A percentile compares a stretch with the other conserved stretches of the same genome.
Evolutionary conservation across 1,284 basidiomycete genomes (phyloP).

Genomic region (Mycena sp.): DNA sequence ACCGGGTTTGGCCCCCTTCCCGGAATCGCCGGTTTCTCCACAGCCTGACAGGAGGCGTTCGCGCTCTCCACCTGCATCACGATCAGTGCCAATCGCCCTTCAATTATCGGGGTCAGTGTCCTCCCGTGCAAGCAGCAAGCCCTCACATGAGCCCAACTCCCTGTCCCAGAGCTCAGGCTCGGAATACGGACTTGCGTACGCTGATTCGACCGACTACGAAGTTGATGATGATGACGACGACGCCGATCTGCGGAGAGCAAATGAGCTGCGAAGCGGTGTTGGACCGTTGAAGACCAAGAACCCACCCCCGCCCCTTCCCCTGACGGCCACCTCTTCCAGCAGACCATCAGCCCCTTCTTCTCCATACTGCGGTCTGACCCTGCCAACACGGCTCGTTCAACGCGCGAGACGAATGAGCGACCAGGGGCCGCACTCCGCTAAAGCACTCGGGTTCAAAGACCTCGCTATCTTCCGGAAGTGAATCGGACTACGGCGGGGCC

Average conservation of each 20-base stretch:
- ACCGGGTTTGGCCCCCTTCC: conserved; percentile 25
- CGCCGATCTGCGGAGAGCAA: conserved; percentile 26
- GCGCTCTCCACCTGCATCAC: conserved; percentile 13
- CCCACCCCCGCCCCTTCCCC: conserved; percentile 32
- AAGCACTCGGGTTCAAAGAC: background rate
- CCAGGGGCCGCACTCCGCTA: background rate
- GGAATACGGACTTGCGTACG: conserved; percentile 60
- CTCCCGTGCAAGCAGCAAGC: conserved; percentile 33
- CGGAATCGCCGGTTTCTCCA: conserved; percentile 27
- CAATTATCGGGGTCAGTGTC: conserved; percentile 27
- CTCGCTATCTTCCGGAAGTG: conserved; percentile 15
- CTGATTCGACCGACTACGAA: conserved; percentile 56
- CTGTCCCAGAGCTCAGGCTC: conserved; percentile 52
- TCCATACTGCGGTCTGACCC: background rate
- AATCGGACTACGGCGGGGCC: conserved; percentile 19
- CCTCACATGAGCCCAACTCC: conserved; percentile 26
- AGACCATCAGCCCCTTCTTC: background rate
- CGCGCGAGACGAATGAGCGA: background rate
- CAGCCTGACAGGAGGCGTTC: conserved; percentile 21
- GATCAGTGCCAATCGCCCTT: background rate
- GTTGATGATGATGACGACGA: conserved; percentile 50
- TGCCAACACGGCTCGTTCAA: background rate
- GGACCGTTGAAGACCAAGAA: conserved; percentile 32
- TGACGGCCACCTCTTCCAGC: background rate
- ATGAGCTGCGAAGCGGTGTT: conserved; percentile 21